Evolutionary conservation across 345 rosid species (phyloP).

Genomic region (Clarkia xantiana): DNA sequence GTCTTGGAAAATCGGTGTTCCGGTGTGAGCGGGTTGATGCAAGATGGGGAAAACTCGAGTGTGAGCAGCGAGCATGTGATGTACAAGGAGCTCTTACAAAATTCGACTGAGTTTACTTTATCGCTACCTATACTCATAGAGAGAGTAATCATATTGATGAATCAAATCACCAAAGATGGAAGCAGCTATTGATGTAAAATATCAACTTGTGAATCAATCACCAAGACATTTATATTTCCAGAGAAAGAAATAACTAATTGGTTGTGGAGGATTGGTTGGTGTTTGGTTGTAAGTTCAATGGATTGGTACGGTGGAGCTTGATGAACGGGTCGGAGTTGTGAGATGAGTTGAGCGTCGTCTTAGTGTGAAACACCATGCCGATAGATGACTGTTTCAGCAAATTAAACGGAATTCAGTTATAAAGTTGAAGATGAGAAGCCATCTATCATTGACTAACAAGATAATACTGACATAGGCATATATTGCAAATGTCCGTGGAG

Average conservation of each 20-base stretch:
- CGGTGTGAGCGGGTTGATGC: slow-evolving; percentile 88
- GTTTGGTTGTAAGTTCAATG: too few species aligned
- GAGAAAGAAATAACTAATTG: slow-evolving; percentile 18
- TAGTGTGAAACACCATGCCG: slow-evolving; percentile 83
- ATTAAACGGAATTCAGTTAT: not conserved
- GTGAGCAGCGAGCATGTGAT: slow-evolving; percentile 75
- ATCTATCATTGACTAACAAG: too few species aligned
- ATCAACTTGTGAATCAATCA: too few species aligned
- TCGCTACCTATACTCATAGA: too few species aligned
- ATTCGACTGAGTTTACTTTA: slow-evolving; percentile 1
- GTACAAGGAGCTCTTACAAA: slow-evolving; percentile 40
- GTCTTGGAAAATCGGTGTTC: slow-evolving; percentile 56
- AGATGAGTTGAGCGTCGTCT: slow-evolving; percentile 56
- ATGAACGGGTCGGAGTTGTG: slow-evolving; percentile 45
- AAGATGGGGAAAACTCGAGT: slow-evolving; percentile 96
- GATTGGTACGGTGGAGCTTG: slow-evolving; percentile 61
- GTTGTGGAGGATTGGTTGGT: too few species aligned
- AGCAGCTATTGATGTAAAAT: too few species aligned
- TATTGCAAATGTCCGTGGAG: too few species aligned
- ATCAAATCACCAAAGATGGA: too few species aligned
- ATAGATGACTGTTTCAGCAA: slow-evolving; percentile 48
- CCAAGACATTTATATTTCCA: slow-evolving; percentile 12
- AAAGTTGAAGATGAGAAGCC: too few species aligned
- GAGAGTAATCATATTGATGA: too few species aligned
- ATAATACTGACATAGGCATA: too few species aligned